Evolutionary conservation across 495 filamentous ascomycete genomes (phyloP).

Genomic region (Lepidopterella palustris): DNA sequence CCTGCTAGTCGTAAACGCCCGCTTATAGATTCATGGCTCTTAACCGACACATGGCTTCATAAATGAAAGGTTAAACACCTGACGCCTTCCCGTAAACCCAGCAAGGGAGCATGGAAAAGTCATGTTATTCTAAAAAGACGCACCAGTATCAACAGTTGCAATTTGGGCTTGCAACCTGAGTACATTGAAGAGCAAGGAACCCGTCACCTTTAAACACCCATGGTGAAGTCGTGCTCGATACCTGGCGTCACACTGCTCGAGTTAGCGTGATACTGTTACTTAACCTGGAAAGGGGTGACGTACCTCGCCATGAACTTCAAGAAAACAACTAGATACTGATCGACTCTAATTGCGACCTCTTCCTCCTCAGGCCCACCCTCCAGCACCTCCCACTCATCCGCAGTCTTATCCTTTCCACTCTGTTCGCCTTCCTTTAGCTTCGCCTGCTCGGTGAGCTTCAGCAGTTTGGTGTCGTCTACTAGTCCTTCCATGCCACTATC

Average conservation of each 20-base stretch:
- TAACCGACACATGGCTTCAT: no score
- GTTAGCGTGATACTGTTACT: constrained; percentile 5
- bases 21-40: no score
- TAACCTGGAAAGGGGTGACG: background rate
- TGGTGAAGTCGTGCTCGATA: constrained; percentile 97
- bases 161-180: background rate
- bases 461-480: constrained; percentile 50
- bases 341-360: constrained; percentile 85
- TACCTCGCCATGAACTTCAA: constrained; percentile 89
- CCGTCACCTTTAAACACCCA: constrained; percentile 65
- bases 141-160: no score
- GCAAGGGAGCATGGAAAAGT: background rate
- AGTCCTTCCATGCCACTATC: constrained; percentile 56
- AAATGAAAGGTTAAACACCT: constrained; percentile 7
- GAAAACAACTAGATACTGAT: constrained; percentile 97
- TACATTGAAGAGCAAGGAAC: background rate
- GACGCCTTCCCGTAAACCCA: background rate
- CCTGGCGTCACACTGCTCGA: constrained; percentile 70
- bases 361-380: constrained; percentile 58
- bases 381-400: constrained; percentile 81
- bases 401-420: constrained; percentile 48
- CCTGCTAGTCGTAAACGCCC: background rate
- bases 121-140: no score
- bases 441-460: constrained; percentile 41
- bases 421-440: constrained; percentile 36